These are phyloP conservation scores for Lithospermum erythrorhizon DNA, from an alignment of 257 asterid genomes.

Conservation along the genomic window DNA sequence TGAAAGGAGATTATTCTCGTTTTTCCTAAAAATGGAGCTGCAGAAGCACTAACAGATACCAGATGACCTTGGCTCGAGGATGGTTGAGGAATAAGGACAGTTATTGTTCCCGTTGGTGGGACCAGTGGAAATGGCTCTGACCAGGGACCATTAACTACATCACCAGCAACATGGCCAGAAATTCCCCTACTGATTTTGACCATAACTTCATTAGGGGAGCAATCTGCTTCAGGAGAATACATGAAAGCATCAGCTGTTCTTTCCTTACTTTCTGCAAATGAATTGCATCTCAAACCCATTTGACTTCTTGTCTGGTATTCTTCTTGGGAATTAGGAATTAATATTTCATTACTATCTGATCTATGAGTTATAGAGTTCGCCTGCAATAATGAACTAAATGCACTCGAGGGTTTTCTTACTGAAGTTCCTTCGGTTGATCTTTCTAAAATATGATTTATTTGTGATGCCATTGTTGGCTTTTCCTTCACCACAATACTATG, in stretches of 20 bases:
- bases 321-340: conserved; percentile 1
- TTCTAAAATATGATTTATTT: conserved; percentile 9
- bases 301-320: conserved; percentile 29
- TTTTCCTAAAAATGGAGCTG: conserved; percentile 81
- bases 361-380: conserved; percentile 13
- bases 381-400: conserved; percentile 16
- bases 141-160: conserved; percentile 51
- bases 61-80: conserved; percentile 56
- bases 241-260: conserved; percentile 52
- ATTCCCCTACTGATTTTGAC: conserved; percentile 57
- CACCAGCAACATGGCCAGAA: conserved; percentile 32
- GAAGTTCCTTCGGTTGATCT: conserved; percentile 11
- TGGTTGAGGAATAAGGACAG: conserved; percentile 72
- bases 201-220: conserved; percentile 53
- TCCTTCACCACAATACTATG: conserved; percentile 29
- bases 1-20: conserved; percentile 83
- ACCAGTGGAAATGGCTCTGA: conserved; percentile 71
- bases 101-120: conserved; percentile 86
- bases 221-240: conserved; percentile 74
- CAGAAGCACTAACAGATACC: conserved; percentile 72
- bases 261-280: conserved; percentile 26
- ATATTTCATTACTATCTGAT: conserved; percentile 11
- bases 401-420: conserved; percentile 10
- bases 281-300: conserved; percentile 29
- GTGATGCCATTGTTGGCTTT: conserved; percentile 14